Conservation (phyloP, 148 eudicot species). For the Rhododendron ovatum region DNA sequence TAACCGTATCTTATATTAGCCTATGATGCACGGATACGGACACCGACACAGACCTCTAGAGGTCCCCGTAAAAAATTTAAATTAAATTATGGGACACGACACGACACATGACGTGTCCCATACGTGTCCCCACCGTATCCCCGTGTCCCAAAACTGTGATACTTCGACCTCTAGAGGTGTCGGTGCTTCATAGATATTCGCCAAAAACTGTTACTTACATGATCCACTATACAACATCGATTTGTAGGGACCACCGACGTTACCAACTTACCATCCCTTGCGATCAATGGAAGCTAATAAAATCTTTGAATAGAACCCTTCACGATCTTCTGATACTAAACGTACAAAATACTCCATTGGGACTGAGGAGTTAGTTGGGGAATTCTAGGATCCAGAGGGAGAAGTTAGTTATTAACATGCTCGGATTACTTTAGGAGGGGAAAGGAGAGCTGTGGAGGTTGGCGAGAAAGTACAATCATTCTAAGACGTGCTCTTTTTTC, state of each 20-base stretch:
- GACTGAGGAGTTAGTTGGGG: background rate
- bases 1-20: background rate
- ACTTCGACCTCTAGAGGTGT: no score
- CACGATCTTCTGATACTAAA: background rate
- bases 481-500: background rate
- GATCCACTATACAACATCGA: background rate
- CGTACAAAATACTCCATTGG: background rate
- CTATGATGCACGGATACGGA: background rate
- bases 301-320: background rate
- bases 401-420: background rate
- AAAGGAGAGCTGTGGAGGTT: background rate
- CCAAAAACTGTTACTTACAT: background rate
- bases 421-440: background rate
- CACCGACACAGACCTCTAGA: no score
- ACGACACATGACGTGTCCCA: no score
- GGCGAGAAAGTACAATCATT: background rate
- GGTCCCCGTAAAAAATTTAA: no score
- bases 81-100: no score
- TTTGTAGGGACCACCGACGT: background rate
- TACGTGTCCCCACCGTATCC: no score
- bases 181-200: background rate
- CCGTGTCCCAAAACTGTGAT: no score
- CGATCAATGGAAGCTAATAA: background rate
- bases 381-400: background rate
- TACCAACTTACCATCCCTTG: background rate